Evolutionary conservation across 2,329 filamentous ascomycete species (phyloP).

Genomic region (Ceratocystis eucalypticola): DNA sequence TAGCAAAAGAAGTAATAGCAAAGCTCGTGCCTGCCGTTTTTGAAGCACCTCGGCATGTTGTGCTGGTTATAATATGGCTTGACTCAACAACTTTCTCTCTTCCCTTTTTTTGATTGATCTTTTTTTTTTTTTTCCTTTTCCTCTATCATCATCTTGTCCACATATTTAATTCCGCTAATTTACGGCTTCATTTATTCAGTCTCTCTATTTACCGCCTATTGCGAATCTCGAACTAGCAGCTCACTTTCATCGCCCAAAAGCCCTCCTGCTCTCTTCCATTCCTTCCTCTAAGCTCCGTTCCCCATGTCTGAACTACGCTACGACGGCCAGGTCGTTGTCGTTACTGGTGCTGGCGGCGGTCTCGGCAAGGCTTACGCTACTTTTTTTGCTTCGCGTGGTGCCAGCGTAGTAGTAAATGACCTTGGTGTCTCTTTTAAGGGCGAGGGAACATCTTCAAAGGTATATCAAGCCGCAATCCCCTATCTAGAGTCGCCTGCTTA

Average conservation of each 20-base stretch:
- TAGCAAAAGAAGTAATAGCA: neutral
- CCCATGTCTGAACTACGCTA: constrained; percentile 60
- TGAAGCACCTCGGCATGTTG: constrained; percentile 7
- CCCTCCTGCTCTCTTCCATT: too few species aligned
- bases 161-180: too few species aligned
- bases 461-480: constrained; percentile 30
- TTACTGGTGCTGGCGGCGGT: constrained; percentile 69
- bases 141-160: too few species aligned
- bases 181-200: too few species aligned
- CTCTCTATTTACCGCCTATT: too few species aligned
- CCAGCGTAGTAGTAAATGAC: constrained; percentile 93
- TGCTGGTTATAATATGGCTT: neutral
- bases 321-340: constrained; percentile 72
- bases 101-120: neutral
- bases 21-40: constrained; percentile 4
- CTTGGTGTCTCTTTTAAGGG: constrained; percentile 87
- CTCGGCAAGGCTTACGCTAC: constrained; percentile 70
- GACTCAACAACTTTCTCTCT: neutral
- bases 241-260: neutral
- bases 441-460: constrained; percentile 76
- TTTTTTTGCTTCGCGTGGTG: constrained; percentile 85
- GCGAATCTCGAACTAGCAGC: neutral
- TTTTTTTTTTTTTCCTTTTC: neutral
- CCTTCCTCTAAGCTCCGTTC: constrained; percentile 11
- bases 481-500: neutral